These are phyloP conservation scores for Barbatosphaeria neglecta DNA, from an alignment of 495 filamentous ascomycete genomes.

Conservation along the genomic window DNA sequence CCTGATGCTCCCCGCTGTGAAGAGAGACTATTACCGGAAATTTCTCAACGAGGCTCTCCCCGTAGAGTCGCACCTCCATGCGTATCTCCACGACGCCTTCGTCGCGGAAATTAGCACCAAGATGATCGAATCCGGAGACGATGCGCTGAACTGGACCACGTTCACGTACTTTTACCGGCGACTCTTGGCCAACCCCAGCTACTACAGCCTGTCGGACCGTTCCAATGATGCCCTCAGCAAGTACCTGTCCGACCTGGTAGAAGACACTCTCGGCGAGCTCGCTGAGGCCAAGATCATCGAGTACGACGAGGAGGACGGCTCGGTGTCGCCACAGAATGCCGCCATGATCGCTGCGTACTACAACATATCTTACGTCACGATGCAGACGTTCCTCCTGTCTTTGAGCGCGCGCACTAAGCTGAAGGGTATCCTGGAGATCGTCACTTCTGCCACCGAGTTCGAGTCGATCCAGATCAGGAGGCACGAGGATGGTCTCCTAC, in stretches of 20 bases:
- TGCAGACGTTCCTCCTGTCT: conserved; percentile 99
- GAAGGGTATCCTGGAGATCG: conserved; percentile 92
- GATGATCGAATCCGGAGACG: conserved; percentile 87
- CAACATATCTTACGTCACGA: conserved; percentile 98
- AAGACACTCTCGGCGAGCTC: conserved; percentile 83
- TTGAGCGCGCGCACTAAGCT: conserved; percentile 79
- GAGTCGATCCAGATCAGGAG: conserved; percentile 89
- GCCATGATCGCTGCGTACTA: conserved; percentile 98
- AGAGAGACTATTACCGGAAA: conserved; percentile 96
- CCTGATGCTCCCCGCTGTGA: conserved; percentile 86
- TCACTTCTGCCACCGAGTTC: conserved; percentile 94
- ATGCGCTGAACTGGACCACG: conserved; percentile 96
- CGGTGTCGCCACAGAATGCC: conserved; percentile 78
- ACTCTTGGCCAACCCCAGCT: conserved; percentile 92
- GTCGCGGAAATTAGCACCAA: conserved; percentile 92
- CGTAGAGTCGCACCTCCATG: conserved; percentile 86
- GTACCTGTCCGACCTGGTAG: conserved; percentile 90
- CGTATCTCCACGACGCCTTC: conserved; percentile 88
- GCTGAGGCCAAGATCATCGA: conserved; percentile 93
- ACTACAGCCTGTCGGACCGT: conserved; percentile 80
- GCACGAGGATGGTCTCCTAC: conserved; percentile 80
- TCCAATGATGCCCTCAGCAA: conserved; percentile 89
- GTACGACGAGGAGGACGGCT: conserved; percentile 91
- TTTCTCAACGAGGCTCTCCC: conserved; percentile 95
- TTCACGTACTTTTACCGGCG: conserved; percentile 98